A percentile compares a stretch with the other conserved stretches of the same genome.
Conservation (phyloP, 257 asterid genomes). For the Haberlea rhodopensis region DNA sequence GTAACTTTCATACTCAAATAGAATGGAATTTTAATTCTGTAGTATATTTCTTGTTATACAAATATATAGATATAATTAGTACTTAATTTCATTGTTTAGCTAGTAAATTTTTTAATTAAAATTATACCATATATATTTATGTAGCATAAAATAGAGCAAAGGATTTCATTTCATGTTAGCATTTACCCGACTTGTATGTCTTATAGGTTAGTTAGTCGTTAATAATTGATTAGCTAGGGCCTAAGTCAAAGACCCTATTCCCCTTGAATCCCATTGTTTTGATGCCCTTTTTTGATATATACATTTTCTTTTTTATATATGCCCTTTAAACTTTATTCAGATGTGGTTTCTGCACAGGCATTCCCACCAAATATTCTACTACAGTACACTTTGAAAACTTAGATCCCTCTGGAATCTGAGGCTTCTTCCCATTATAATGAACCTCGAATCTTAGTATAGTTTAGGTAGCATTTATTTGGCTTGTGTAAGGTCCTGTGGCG, state of each 20-base stretch:
- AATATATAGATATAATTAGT: too few relatives aligned
- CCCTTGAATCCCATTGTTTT: slow-evolving; percentile 23
- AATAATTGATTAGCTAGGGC: slow-evolving; percentile 21
- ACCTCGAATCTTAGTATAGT: slow-evolving; percentile 12
- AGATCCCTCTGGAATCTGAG: slow-evolving; percentile 35
- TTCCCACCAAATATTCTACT: slow-evolving; percentile 48
- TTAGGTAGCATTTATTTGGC: slow-evolving; percentile 17
- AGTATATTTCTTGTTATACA: too few relatives aligned
- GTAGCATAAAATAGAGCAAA: too few relatives aligned
- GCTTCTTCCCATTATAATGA: slow-evolving; percentile 21
- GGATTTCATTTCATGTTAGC: too few relatives aligned
- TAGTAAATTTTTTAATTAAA: background rate
- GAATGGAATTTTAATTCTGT: too few relatives aligned
- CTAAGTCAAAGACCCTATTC: slow-evolving; percentile 22
- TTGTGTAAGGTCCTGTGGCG: too few relatives aligned
- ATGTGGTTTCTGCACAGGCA: slow-evolving; percentile 66
- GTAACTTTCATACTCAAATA: too few relatives aligned
- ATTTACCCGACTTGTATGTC: too few relatives aligned
- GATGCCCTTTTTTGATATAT: slow-evolving; percentile 12
- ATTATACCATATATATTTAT: background rate
- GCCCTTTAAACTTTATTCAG: background rate
- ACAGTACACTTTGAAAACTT: slow-evolving; percentile 16
- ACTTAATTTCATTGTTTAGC: background rate
- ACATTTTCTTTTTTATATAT: background rate
- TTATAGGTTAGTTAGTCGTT: too few relatives aligned